phyloP scores from a whole-genome alignment of 805 yeast genomes.

The Cyberlindnera meyerae region DNA sequence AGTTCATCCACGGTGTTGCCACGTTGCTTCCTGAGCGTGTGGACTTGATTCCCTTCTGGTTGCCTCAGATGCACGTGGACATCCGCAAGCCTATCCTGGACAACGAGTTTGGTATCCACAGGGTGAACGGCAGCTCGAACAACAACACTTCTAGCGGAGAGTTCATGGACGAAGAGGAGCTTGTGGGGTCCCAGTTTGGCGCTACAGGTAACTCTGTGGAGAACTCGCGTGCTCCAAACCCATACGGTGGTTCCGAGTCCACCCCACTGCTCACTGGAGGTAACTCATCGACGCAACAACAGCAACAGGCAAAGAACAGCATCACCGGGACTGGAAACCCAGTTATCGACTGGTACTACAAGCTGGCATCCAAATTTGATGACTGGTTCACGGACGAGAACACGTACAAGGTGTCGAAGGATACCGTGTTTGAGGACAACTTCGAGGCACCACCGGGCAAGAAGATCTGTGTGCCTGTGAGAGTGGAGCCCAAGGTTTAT shows the following conservation, averaged over 20 bases:
- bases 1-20: constrained; percentile 95
- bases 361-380: constrained; percentile 27
- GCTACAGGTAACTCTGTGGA: constrained; percentile 1
- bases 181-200: constrained; percentile 46
- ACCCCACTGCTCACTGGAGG: constrained; percentile 28
- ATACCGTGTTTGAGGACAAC: constrained; percentile 55
- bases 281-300: too few relatives aligned
- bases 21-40: constrained; percentile 82
- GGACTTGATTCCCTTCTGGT: constrained; percentile 90
- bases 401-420: constrained; percentile 52
- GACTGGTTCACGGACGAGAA: constrained; percentile 48
- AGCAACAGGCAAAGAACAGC: constrained; percentile 8
- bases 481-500: constrained; percentile 98
- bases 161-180: constrained; percentile 66
- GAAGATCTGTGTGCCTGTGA: constrained; percentile 83
- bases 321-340: constrained; percentile 11
- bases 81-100: constrained; percentile 74
- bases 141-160: constrained; percentile 45
- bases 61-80: constrained; percentile 94
- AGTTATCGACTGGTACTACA: constrained; percentile 21
- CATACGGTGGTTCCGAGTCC: constrained; percentile 23
- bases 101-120: constrained; percentile 29
- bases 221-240: constrained; percentile 12
- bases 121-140: constrained; percentile 21
- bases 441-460: constrained; percentile 84